Evolutionary conservation across 2,329 filamentous ascomycete species (phyloP).

Genomic region (Epichloe uncinata): DNA sequence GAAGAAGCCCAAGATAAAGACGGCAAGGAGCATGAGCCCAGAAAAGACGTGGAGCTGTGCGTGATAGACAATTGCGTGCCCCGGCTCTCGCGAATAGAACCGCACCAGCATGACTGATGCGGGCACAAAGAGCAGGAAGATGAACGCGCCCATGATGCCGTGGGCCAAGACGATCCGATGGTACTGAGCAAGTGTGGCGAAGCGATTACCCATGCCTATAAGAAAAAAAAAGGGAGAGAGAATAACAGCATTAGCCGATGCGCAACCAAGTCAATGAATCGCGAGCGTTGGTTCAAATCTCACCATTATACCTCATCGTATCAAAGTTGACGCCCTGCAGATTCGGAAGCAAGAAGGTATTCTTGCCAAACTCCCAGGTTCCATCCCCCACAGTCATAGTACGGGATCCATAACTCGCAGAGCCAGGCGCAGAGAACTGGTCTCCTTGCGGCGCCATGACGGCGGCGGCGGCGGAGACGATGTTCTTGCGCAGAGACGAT

Average conservation of each 20-base stretch:
- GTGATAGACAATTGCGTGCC: constrained; percentile 53
- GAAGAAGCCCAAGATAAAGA: constrained; percentile 64
- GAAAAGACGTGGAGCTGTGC: constrained; percentile 62
- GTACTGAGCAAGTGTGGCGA: constrained; percentile 55
- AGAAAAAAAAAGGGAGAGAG: not conserved
- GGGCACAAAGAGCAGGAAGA: constrained; percentile 63
- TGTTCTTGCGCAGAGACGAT: not conserved
- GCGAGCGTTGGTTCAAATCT: not conserved
- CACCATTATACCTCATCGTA: constrained; percentile 77
- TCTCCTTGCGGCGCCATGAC: constrained; percentile 48
- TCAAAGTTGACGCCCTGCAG: constrained; percentile 64
- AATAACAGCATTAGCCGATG: not conserved
- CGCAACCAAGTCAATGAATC: not conserved
- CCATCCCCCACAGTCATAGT: constrained; percentile 67
- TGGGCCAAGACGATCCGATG: constrained; percentile 58
- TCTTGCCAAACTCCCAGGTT: constrained; percentile 68
- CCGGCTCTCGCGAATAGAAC: constrained; percentile 52
- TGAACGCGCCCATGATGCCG: constrained; percentile 56
- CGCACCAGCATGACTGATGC: constrained; percentile 59
- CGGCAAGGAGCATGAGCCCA: constrained; percentile 52
- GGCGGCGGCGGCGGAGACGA: constrained; percentile 16
- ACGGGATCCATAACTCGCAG: constrained; percentile 58
- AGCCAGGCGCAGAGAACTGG: constrained; percentile 54
- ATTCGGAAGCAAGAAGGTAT: constrained; percentile 67
- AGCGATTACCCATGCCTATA: constrained; percentile 70